A percentile compares a stretch with the other conserved stretches of the same genome.
These are phyloP conservation scores for Prunus davidiana DNA, from an alignment of 306 rosid genomes.

Conservation along the genomic window DNA sequence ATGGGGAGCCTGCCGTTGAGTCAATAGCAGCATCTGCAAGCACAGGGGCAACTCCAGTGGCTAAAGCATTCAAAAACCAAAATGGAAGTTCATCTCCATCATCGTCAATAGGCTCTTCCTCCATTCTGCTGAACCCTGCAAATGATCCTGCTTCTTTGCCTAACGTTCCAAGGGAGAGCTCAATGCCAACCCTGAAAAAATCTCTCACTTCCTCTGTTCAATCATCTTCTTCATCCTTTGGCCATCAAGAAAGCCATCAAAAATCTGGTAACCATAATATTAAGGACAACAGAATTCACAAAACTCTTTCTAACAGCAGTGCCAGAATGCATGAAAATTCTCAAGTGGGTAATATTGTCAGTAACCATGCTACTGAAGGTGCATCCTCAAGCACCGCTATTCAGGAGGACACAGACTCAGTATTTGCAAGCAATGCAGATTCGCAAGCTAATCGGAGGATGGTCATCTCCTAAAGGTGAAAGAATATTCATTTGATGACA, in stretches of 20 bases:
- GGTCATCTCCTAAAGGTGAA: slow-evolving; percentile 16
- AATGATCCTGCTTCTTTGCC: slow-evolving; percentile 21
- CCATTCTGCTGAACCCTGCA: slow-evolving; percentile 17
- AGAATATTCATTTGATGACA: slow-evolving; percentile 30
- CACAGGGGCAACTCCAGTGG: slow-evolving; percentile 22
- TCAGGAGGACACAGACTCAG: slow-evolving; percentile 28
- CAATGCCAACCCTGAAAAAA: slow-evolving; percentile 25
- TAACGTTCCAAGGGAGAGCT: slow-evolving; percentile 25
- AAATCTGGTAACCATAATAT: slow-evolving; percentile 7
- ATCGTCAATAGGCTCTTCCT: slow-evolving; percentile 20
- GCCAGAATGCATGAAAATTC: slow-evolving; percentile 33
- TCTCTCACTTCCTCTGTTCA: slow-evolving; percentile 19
- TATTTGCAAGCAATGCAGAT: slow-evolving; percentile 30
- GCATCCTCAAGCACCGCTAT: slow-evolving; percentile 28
- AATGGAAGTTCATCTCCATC: slow-evolving; percentile 33
- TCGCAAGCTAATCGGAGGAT: slow-evolving; percentile 33
- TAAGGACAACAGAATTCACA: slow-evolving; percentile 14
- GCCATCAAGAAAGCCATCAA: slow-evolving; percentile 12
- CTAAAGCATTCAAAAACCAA: slow-evolving; percentile 23
- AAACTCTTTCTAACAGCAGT: slow-evolving; percentile 26
- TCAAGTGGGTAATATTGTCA: slow-evolving; percentile 23
- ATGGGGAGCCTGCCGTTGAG: slow-evolving; percentile 26
- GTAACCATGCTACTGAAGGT: slow-evolving; percentile 21
- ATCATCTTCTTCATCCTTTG: slow-evolving; percentile 20
- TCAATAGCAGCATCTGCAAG: slow-evolving; percentile 27